phyloP scores from a whole-genome alignment of 1,284 basidiomycete genomes.

The Heterobasidion parviporum region DNA sequence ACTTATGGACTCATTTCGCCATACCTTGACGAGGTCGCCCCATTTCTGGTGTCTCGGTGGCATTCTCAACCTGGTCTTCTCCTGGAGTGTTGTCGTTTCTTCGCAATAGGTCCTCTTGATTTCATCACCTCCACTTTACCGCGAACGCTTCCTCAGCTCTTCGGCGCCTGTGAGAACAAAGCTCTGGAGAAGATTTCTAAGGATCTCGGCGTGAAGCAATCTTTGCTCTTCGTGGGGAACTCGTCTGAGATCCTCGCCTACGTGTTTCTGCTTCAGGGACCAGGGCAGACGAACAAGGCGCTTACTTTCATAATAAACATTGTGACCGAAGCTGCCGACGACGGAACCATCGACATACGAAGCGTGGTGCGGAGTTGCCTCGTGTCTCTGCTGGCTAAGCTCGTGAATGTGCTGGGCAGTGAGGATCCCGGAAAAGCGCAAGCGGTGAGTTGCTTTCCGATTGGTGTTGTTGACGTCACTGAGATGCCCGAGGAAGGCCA shows the following conservation, averaged over 20 bases:
- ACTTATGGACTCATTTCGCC: slow-evolving; percentile 67
- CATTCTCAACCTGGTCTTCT: slow-evolving; percentile 52
- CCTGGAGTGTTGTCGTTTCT: slow-evolving; percentile 54
- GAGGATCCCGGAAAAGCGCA: slow-evolving; percentile 36
- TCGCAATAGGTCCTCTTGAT: slow-evolving; percentile 43
- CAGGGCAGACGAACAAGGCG: slow-evolving; percentile 43
- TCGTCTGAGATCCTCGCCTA: slow-evolving; percentile 64
- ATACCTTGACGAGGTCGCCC: slow-evolving; percentile 61
- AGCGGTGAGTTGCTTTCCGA: slow-evolving; percentile 32
- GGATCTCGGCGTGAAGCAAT: slow-evolving; percentile 37
- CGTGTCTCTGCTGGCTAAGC: slow-evolving; percentile 60
- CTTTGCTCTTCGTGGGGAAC: slow-evolving; percentile 53
- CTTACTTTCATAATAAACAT: slow-evolving; percentile 56
- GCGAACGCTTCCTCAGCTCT: slow-evolving; percentile 64
- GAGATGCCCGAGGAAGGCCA: slow-evolving; percentile 34
- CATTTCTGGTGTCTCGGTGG: slow-evolving; percentile 56
- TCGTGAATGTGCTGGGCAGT: slow-evolving; percentile 75
- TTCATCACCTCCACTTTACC: slow-evolving; percentile 66
- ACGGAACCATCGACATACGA: slow-evolving; percentile 33
- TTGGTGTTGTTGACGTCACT: not conserved
- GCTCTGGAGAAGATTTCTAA: slow-evolving; percentile 35
- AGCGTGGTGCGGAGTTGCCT: slow-evolving; percentile 58
- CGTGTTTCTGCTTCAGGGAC: slow-evolving; percentile 54
- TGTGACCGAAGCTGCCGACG: slow-evolving; percentile 31
- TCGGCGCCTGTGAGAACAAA: slow-evolving; percentile 47